phyloP scores from a whole-genome alignment of 257 asterid genomes.

The Salvia miltiorrhiza region DNA sequence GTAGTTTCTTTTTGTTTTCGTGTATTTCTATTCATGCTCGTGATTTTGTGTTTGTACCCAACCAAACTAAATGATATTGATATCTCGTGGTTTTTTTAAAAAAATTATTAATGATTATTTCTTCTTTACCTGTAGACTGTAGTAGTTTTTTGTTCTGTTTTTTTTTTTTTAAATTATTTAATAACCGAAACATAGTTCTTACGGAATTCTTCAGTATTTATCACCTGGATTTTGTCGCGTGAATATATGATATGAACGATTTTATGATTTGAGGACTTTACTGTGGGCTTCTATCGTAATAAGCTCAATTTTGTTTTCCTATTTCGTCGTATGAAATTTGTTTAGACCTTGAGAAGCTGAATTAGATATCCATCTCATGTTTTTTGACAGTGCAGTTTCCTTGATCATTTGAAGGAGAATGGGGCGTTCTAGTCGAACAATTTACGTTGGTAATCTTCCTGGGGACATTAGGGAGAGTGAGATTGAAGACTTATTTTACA shows the following conservation, averaged over 20 bases:
- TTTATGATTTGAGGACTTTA: not conserved
- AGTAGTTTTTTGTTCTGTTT: too few relatives aligned
- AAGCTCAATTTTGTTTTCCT: not conserved
- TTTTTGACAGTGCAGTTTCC: not conserved
- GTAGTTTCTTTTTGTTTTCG: not conserved
- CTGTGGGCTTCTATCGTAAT: not conserved
- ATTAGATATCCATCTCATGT: not conserved
- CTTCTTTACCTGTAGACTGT: too few relatives aligned
- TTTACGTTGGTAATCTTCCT: slow-evolving; percentile 74
- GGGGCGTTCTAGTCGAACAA: slow-evolving; percentile 58
- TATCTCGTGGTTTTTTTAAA: too few relatives aligned
- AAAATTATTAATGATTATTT: not conserved
- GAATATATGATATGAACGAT: not conserved
- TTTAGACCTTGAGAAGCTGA: not conserved
- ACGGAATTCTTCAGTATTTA: not conserved
- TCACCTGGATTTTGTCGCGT: not conserved
- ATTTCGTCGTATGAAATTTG: not conserved
- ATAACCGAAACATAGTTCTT: not conserved
- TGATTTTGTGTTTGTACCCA: not conserved
- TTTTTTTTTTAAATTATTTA: too few relatives aligned
- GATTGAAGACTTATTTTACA: slow-evolving; percentile 66
- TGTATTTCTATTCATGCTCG: not conserved
- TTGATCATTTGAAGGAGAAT: slow-evolving; percentile 10
- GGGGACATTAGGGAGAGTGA: slow-evolving; percentile 66
- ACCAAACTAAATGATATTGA: not conserved